A percentile compares a stretch with the other conserved stretches of the same genome.
Evolutionary conservation across 805 yeast species (phyloP).

Genomic region (Ogataea paradorogensis): DNA sequence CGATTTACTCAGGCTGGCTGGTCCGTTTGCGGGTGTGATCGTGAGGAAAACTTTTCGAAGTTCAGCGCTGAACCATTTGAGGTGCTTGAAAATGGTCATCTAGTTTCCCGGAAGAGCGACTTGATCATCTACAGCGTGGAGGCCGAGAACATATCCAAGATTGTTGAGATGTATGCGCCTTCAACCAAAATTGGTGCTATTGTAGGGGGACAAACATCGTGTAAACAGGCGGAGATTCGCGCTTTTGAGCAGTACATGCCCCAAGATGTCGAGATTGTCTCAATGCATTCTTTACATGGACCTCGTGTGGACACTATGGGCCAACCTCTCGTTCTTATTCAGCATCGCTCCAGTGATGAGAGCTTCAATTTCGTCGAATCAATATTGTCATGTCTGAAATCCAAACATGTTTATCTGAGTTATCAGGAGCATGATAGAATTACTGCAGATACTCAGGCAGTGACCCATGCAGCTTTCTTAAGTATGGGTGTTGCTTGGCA

Average conservation of each 20-base stretch:
- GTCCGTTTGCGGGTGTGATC: conserved; percentile 85
- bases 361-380: conserved; percentile 59
- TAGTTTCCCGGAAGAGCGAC: conserved; percentile 77
- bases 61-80: conserved; percentile 44
- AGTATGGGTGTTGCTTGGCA: conserved; percentile 98
- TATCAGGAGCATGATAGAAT: conserved; percentile 92
- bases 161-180: conserved; percentile 78
- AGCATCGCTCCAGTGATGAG: conserved; percentile 61
- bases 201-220: conserved; percentile 98
- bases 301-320: conserved; percentile 87
- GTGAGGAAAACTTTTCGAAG: conserved; percentile 58
- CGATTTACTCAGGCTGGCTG: conserved; percentile 80
- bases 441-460: conserved; percentile 98
- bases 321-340: conserved; percentile 86
- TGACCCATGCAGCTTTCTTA: conserved; percentile 94
- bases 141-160: conserved; percentile 75
- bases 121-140: conserved; percentile 89
- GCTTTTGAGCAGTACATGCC: conserved; percentile 83
- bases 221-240: conserved; percentile 83
- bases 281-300: conserved; percentile 92
- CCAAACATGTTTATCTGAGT: conserved; percentile 71
- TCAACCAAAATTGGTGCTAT: conserved; percentile 83
- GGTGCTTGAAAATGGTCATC: conserved; percentile 75
- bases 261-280: conserved; percentile 72
- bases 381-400: conserved; percentile 68